Evolutionary conservation across 495 filamentous ascomycete species (phyloP).

Genomic region (Penicillium alfredii): DNA sequence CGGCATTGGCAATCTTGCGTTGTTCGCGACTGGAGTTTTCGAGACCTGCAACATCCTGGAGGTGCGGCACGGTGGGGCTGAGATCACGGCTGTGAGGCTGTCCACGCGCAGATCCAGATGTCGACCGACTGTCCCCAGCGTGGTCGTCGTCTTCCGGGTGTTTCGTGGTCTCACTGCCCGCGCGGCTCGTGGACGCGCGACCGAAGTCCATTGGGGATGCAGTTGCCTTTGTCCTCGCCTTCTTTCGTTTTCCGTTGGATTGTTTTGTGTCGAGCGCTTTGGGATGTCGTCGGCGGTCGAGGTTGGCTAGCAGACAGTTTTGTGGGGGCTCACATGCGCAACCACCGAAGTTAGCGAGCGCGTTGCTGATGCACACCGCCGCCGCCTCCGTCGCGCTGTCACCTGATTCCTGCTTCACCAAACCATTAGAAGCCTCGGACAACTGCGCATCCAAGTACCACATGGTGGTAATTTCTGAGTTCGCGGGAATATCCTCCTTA

Average conservation of each 20-base stretch:
- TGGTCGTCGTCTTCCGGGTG: slow-evolving; percentile 46
- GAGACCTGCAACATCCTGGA: slow-evolving; percentile 31
- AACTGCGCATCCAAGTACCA: slow-evolving; percentile 58
- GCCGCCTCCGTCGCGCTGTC: slow-evolving; percentile 43
- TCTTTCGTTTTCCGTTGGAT: slow-evolving; percentile 47
- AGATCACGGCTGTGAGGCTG: slow-evolving; percentile 77
- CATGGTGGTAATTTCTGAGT: slow-evolving; percentile 57
- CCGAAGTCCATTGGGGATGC: slow-evolving; percentile 67
- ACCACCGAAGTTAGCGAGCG: slow-evolving; percentile 79
- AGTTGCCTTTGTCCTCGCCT: slow-evolving; percentile 50
- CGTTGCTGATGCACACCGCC: slow-evolving; percentile 57
- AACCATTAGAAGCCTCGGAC: slow-evolving; percentile 38
- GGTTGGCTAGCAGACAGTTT: slow-evolving; percentile 65
- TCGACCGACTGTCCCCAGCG: slow-evolving; percentile 51
- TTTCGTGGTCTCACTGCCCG: slow-evolving; percentile 64
- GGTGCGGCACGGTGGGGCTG: slow-evolving; percentile 48
- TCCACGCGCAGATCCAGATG: slow-evolving; percentile 66
- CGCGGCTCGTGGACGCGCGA: slow-evolving; percentile 68
- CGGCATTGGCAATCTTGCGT: slow-evolving; percentile 77
- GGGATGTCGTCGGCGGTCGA: slow-evolving; percentile 59
- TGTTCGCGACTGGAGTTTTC: slow-evolving; percentile 82
- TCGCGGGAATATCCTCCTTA: slow-evolving; percentile 59
- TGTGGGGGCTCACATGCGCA: slow-evolving; percentile 69
- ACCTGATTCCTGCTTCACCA: slow-evolving; percentile 41
- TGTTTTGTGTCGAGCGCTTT: slow-evolving; percentile 39